phyloP scores from a whole-genome alignment of 768 basidiomycete species.

The Rubroboletus pulcherrimus region DNA sequence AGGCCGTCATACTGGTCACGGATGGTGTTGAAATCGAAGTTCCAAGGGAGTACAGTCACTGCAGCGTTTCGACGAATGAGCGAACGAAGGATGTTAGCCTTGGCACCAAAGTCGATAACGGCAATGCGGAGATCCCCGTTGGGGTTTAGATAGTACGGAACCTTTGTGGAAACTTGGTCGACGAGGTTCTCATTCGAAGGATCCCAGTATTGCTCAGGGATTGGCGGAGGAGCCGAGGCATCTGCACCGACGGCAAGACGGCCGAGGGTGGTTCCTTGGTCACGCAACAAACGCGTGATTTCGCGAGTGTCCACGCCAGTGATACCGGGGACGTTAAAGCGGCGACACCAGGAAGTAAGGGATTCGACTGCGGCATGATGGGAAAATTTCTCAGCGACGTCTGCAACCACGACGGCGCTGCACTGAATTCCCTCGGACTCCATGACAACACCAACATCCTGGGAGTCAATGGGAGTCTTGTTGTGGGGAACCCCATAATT shows the following conservation, averaged over 20 bases:
- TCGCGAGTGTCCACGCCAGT: constrained; percentile 98
- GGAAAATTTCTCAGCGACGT: constrained; percentile 92
- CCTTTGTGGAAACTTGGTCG: constrained; percentile 84
- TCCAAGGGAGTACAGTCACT: constrained; percentile 96
- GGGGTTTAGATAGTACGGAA: constrained; percentile 82
- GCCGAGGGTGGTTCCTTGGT: constrained; percentile 96
- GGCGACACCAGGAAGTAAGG: constrained; percentile 88
- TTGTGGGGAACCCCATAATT: constrained; percentile 97
- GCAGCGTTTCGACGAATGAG: constrained; percentile 88
- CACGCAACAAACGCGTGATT: constrained; percentile 87
- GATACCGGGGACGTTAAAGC: constrained; percentile 86
- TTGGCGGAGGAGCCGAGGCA: constrained; percentile 54
- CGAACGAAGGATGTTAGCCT: constrained; percentile 94
- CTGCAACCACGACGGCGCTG: constrained; percentile 87
- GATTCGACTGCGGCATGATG: constrained; percentile 95
- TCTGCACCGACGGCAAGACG: constrained; percentile 82
- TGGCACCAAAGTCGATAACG: constrained; percentile 94
- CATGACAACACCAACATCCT: constrained; percentile 82
- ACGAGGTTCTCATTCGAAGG: constrained; percentile 91
- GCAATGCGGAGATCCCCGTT: constrained; percentile 87
- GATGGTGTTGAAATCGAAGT: constrained; percentile 91
- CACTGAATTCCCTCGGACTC: constrained; percentile 91
- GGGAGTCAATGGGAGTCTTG: constrained; percentile 61
- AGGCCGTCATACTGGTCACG: constrained; percentile 91
- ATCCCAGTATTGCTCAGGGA: constrained; percentile 82